Conservation (phyloP, 164 flowering plant genomes). For the Santalum album region DNA sequence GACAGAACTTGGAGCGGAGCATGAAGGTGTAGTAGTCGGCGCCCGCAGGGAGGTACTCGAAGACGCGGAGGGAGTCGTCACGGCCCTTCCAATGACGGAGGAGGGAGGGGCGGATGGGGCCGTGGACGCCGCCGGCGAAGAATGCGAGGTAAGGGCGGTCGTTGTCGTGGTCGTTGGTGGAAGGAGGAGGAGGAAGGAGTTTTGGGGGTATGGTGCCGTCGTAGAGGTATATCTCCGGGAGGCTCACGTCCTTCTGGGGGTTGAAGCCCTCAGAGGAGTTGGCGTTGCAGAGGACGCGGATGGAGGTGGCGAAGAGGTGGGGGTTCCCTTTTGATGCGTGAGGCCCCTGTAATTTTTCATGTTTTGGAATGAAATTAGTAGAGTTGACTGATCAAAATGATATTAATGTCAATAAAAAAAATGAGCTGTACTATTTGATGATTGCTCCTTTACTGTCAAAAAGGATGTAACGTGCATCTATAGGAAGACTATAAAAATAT, state of each 20-base stretch:
- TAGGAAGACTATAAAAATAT: no score
- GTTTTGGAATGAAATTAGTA: no score
- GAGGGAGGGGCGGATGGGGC: constrained; percentile 48
- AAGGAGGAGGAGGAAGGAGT: constrained; percentile 29
- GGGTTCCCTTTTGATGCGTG: constrained; percentile 33
- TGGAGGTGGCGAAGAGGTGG: constrained; percentile 51
- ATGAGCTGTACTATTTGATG: no score
- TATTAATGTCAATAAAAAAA: no score
- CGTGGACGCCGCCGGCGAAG: constrained; percentile 79
- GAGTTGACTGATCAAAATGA: no score
- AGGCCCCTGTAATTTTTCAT: constrained; percentile 75
- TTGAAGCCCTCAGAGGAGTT: constrained; percentile 77
- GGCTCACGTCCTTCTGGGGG: constrained; percentile 56
- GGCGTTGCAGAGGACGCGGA: constrained; percentile 77
- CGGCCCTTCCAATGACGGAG: constrained; percentile 51
- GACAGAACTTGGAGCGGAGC: constrained; percentile 53
- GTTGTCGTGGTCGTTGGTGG: constrained; percentile 11
- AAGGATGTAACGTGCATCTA: no score
- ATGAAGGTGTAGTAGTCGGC: constrained; percentile 43
- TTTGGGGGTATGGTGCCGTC: constrained; percentile 26
- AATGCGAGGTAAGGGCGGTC: constrained; percentile 47
- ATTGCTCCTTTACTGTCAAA: no score
- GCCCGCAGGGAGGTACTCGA: constrained; percentile 46
- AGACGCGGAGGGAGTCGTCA: constrained; percentile 45
- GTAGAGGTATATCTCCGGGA: constrained; percentile 57